Percentiles rank a stretch among this genome's conserved stretches.
These are phyloP conservation scores for Corrigiola litoralis DNA, from an alignment of 179 eudicot genomes.

Conservation along the genomic window DNA sequence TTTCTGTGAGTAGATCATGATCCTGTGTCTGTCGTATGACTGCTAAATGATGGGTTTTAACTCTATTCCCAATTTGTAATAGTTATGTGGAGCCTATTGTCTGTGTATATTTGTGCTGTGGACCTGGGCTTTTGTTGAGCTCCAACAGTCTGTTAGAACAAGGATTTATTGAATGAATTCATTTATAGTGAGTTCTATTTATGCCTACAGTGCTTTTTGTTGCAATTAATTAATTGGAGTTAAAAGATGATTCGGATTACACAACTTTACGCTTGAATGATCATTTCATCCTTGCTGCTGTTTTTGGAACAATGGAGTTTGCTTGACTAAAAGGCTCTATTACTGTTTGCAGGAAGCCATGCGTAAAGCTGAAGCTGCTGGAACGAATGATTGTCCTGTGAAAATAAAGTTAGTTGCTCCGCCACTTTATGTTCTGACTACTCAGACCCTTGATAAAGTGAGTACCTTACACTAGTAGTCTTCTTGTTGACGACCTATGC, in stretches of 20 bases:
- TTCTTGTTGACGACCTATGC: not conserved
- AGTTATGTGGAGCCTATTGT: too few relatives aligned
- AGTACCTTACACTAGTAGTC: too few relatives aligned
- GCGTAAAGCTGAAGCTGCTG: constrained; percentile 83
- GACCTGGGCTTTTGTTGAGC: too few relatives aligned
- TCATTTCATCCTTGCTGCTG: not conserved
- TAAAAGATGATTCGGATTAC: not conserved
- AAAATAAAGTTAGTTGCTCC: constrained; percentile 80
- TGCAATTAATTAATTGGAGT: not conserved
- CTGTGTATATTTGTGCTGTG: too few relatives aligned
- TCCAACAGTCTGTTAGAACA: not conserved
- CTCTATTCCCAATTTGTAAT: too few relatives aligned
- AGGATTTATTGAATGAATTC: not conserved
- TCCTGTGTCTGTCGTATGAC: too few relatives aligned
- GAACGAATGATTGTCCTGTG: constrained; percentile 71
- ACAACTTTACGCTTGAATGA: not conserved
- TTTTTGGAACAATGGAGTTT: not conserved
- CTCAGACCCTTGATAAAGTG: constrained; percentile 87
- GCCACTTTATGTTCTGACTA: constrained; percentile 68
- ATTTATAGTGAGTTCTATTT: not conserved
- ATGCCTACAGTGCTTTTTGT: not conserved
- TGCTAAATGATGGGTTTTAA: too few relatives aligned
- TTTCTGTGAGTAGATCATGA: too few relatives aligned
- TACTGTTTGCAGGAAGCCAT: constrained; percentile 58
- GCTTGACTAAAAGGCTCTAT: not conserved